Base-by-base conservation (phyloP, 352 stramenopile genomes). In the Pythium guiyangense region DNA sequence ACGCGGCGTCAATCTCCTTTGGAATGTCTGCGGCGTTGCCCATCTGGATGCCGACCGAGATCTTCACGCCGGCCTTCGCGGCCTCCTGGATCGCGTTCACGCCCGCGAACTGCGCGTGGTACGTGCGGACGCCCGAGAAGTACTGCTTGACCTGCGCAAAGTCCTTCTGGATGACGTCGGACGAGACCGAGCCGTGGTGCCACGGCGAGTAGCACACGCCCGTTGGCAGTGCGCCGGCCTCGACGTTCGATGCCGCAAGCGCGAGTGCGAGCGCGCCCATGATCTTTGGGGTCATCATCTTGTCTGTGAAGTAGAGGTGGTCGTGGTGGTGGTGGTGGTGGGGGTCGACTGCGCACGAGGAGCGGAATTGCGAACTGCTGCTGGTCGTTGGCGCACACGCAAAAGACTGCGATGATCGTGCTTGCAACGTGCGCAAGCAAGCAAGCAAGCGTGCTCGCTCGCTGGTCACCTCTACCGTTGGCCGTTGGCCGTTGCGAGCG, bases 101-200 rank as follows among this genome's bases (percentile, higher is more conserved):
- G 47, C 61, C 58, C 57, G 58, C 69, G 54, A 90, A 86, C 44
- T 65, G 64, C 34, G 74, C 70, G 64, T 91, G 72, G 70, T 79
- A 93, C 45, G 83, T 89, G 54, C 83, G 83, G 37, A 93, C 72
- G 52, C 64, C 67, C 35, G 64, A 65, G 64, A 90, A 92, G 61
- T 74, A 66, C 66, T 75, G 39, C 34, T 52, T 60, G 10, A 82
- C 63, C 53, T 70, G 55, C 15, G 54, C 18, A 12, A 85, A 60
- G 52, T 85, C 72, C 4, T 52, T 37, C 27, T 55, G 34, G 10
- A 85, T 44, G 1, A 75, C 48, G 12, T 77, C 67, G 25, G 62
- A 14, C 4, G 49, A 71, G 31, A 88, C 75, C 10, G 37, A 54
- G 2, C 22, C 0, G 59, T 82, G 66, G 69, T 80, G 73, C 77